Evolutionary conservation across 1,139 yeast genomes (phyloP), one percentile per base, ranked within the genome.

Genomic region (Taphrina communis): DNA sequence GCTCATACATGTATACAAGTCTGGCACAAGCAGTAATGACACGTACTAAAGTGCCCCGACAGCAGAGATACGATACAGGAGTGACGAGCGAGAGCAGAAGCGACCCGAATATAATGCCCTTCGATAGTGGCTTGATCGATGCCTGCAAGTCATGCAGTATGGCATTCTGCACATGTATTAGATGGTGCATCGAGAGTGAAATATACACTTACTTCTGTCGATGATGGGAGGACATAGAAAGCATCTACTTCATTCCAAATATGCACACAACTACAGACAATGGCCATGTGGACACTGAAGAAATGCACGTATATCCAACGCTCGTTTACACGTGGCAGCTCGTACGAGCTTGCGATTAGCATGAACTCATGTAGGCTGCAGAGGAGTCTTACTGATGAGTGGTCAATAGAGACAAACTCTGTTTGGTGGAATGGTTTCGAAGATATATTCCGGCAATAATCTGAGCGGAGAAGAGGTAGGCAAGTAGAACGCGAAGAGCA

Each of bases 291-390:
- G 2, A 63, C 56, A 35, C 53, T 41, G 41, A 63, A 36, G 19
- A 55, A 42, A 11, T 53, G 53, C 39, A 63, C 21, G 35, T 44
- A 63, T 5, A 63, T 38, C 67, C 67, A 63, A 12, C 67, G 53
- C n/a, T 63, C 67, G 19, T 63, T 63, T 38, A 63, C 19, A n/a
- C 67, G 53, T 8, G 67, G 67, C 56, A 63, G 36, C 36, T 63
- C 67, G 25, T 55, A 63, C 4, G 67, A 52, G n/a, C 67, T 44
- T 14, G 31, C 8, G 8, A 44, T 44, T 17, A 44, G 48, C 19
- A 17, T 44, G 48, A 2, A 44, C 9, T 7, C 19, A n/a, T 44
- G 50, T 12, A 55, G 6, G 1, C 17, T 14, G 14, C 31, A 41
- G 14, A 50, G 39, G 17, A 6, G 41, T 17, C 62, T 31, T 21